Percentiles rank a stretch among this genome's conserved stretches.
Evolutionary conservation across 805 yeast species (phyloP).

Genomic region (Nakazawaea pomicola): DNA sequence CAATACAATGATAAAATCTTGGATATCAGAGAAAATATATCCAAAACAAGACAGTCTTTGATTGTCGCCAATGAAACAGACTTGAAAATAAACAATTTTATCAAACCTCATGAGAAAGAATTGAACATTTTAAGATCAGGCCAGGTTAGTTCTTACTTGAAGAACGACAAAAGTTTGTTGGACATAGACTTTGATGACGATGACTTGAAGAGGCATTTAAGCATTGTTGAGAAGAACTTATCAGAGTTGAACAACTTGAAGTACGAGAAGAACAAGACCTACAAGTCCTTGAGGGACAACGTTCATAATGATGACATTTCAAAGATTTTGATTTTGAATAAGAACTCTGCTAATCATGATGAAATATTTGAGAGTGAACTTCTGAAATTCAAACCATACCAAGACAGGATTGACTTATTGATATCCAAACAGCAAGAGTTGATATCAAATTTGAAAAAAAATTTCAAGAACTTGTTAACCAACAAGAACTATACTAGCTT

Average conservation of each 20-base stretch:
- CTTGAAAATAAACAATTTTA: slow-evolving; percentile 42
- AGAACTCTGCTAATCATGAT: slow-evolving; percentile 35
- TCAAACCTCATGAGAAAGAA: slow-evolving; percentile 37
- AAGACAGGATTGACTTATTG: slow-evolving; percentile 61
- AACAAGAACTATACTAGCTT: slow-evolving; percentile 38
- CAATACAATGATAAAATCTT: slow-evolving; percentile 7
- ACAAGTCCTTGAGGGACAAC: slow-evolving; percentile 60
- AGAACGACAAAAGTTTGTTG: slow-evolving; percentile 38
- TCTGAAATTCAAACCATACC: slow-evolving; percentile 67
- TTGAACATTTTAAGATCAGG: slow-evolving; percentile 42
- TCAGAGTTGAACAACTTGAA: slow-evolving; percentile 59
- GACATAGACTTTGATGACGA: slow-evolving; percentile 56
- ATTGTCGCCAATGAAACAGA: slow-evolving; percentile 61
- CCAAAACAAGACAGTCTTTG: slow-evolving; percentile 53
- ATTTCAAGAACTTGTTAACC: slow-evolving; percentile 38
- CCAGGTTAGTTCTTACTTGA: slow-evolving; percentile 24
- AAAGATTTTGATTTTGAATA: slow-evolving; percentile 62
- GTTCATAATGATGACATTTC: slow-evolving; percentile 85
- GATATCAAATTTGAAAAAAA: slow-evolving; percentile 36
- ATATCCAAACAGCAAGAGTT: slow-evolving; percentile 58
- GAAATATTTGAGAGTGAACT: slow-evolving; percentile 64
- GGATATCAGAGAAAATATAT: slow-evolving; percentile 45
- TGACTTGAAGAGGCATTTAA: slow-evolving; percentile 32
- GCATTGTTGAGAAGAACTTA: slow-evolving; percentile 45
- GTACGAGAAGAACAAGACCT: slow-evolving; percentile 55